Percentiles rank a stretch among this genome's conserved stretches.
These are phyloP conservation scores for Camellia oleifera DNA, from an alignment of 179 eudicot genomes.

Conservation along the genomic window DNA sequence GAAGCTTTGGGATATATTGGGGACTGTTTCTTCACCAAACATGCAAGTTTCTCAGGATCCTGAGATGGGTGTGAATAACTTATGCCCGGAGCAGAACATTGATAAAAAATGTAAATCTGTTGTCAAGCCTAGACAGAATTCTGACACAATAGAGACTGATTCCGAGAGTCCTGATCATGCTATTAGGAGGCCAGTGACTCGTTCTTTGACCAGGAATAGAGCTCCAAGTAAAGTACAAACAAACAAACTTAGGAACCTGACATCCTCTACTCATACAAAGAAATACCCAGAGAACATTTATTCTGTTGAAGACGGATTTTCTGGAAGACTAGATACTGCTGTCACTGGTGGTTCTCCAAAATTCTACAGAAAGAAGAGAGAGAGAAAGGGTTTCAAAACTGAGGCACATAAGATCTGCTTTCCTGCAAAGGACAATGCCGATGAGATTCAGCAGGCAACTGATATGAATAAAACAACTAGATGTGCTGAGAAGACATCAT, in stretches of 20 bases:
- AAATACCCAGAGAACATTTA: conserved; percentile 30
- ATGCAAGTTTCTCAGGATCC: conserved; percentile 33
- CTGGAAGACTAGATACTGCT: conserved; percentile 28
- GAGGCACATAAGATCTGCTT: conserved; percentile 26
- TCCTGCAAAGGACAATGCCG: conserved; percentile 22
- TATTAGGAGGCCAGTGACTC: conserved; percentile 51
- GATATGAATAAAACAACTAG: conserved; percentile 29
- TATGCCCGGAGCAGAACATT: conserved; percentile 23
- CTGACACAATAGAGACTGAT: conserved; percentile 83
- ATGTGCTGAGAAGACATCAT: conserved; percentile 29
- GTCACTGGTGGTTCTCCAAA: conserved; percentile 26
- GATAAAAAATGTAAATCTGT: conserved; percentile 24
- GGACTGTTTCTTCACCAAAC: conserved; percentile 49
- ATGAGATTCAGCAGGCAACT: conserved; percentile 29
- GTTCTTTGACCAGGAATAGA: conserved; percentile 48
- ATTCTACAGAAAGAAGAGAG: conserved; percentile 30
- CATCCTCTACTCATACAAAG: conserved; percentile 21
- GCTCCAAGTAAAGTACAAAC: conserved; percentile 31
- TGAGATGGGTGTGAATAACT: conserved; percentile 30
- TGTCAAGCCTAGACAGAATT: conserved; percentile 44
- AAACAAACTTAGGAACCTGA: conserved; percentile 28
- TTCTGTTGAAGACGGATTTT: conserved; percentile 39
- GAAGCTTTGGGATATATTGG: conserved; percentile 78
- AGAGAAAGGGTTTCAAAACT: conserved; percentile 35
- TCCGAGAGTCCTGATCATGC: conserved; percentile 47